These are phyloP conservation scores for Schizothecium vesticola DNA, from an alignment of 495 filamentous ascomycete species.

Conservation along the genomic window DNA sequence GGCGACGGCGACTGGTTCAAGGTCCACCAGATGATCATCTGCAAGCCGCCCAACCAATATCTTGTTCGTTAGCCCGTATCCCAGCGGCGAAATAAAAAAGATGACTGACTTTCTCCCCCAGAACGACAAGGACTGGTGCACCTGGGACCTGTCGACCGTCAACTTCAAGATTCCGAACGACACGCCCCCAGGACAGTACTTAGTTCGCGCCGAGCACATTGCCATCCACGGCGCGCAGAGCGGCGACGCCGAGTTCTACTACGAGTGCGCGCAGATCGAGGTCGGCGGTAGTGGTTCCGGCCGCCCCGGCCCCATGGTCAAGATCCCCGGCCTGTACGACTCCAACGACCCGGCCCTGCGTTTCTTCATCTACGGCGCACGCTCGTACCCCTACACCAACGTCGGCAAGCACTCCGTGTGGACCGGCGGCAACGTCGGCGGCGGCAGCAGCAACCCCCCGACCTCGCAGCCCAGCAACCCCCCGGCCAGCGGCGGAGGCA, in stretches of 20 bases:
- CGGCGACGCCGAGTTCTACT: slow-evolving; percentile 40
- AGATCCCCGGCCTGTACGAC: slow-evolving; percentile 47
- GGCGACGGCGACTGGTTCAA: slow-evolving; percentile 38
- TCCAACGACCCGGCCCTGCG: slow-evolving; percentile 36
- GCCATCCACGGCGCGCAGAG: slow-evolving; percentile 36
- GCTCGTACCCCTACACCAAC: slow-evolving; percentile 9
- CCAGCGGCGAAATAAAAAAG: too few relatives aligned
- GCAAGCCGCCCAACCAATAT: slow-evolving; percentile 5
- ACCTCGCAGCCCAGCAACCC: not conserved
- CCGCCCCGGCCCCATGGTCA: slow-evolving; percentile 34
- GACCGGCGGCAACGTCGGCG: slow-evolving; percentile 8
- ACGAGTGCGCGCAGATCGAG: slow-evolving; percentile 49
- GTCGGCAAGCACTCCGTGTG: slow-evolving; percentile 12
- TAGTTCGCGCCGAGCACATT: slow-evolving; percentile 48
- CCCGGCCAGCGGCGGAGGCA: not conserved
- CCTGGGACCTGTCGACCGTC: slow-evolving; percentile 25
- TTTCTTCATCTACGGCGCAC: slow-evolving; percentile 24
- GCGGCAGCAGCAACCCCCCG: not conserved
- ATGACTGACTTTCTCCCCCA: not conserved
- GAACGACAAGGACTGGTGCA: slow-evolving; percentile 26
- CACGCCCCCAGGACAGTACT: slow-evolving; percentile 44
- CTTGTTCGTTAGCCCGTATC: slow-evolving; percentile 2
- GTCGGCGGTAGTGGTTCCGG: slow-evolving; percentile 38
- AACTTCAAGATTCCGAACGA: slow-evolving; percentile 42
- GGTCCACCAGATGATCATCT: slow-evolving; percentile 32